Conservation (phyloP, 2,329 filamentous ascomycete genomes). For the Ceratocystis harringtonii region DNA sequence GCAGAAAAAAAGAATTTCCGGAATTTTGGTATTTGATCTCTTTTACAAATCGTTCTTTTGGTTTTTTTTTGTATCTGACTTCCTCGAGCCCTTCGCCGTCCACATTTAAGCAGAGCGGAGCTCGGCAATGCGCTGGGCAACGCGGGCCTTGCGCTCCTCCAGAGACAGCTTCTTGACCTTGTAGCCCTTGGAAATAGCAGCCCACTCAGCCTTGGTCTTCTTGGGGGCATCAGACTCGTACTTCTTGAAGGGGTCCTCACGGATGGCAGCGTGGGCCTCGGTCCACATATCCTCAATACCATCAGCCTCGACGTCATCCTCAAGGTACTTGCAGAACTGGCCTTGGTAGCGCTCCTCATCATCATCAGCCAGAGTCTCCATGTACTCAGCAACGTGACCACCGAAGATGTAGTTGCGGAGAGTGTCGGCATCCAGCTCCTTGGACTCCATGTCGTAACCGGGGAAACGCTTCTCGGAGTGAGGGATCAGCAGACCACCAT, state of each 20-base stretch:
- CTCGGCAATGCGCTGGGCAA: slow-evolving; percentile 84
- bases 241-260: slow-evolving; percentile 97
- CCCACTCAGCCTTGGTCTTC: slow-evolving; percentile 97
- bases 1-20: slow-evolving; percentile 5
- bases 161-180: slow-evolving; percentile 60
- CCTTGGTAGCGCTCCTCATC: slow-evolving; percentile 99
- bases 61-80: slow-evolving; percentile 12
- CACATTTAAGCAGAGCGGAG: slow-evolving; percentile 33
- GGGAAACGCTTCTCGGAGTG: slow-evolving; percentile 99
- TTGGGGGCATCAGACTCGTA: slow-evolving; percentile 55
- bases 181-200: slow-evolving; percentile 89
- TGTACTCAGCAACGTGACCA: slow-evolving; percentile 98
- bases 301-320: slow-evolving; percentile 91
- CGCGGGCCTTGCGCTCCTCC: slow-evolving; percentile 66
- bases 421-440: slow-evolving; percentile 94
- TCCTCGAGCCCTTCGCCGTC: neutral
- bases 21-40: slow-evolving; percentile 2
- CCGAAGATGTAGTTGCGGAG: slow-evolving; percentile 99
- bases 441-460: slow-evolving; percentile 88
- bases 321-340: slow-evolving; percentile 96
- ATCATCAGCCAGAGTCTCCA: slow-evolving; percentile 98
- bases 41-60: slow-evolving; percentile 13
- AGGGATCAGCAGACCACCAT: slow-evolving; percentile 90
- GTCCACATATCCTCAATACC: slow-evolving; percentile 92
- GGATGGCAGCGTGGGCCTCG: slow-evolving; percentile 91